These are phyloP conservation scores for Tetrahymena borealis DNA, from an alignment of 73 alveolate species.

Conservation along the genomic window DNA sequence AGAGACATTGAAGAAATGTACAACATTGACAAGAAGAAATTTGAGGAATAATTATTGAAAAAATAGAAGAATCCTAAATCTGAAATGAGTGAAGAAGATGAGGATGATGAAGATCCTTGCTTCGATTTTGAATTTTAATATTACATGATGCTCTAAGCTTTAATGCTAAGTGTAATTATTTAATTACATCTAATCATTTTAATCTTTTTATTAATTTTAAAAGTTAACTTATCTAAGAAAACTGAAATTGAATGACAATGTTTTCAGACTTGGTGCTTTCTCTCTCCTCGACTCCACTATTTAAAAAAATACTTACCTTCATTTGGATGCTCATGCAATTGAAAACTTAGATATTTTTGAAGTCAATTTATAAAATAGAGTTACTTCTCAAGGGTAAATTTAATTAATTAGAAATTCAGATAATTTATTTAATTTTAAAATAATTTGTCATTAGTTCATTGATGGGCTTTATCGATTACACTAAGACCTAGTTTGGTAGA, in stretches of 20 bases:
- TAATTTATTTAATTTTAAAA: slow-evolving; percentile 42
- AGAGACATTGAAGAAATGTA: not conserved
- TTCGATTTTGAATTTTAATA: not conserved
- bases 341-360: slow-evolving; percentile 69
- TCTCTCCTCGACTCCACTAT: slow-evolving; percentile 7
- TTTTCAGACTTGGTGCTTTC: slow-evolving; percentile 26
- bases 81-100: not conserved
- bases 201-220: not conserved
- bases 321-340: slow-evolving; percentile 62
- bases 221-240: slow-evolving; percentile 14
- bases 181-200: not conserved
- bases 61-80: not conserved
- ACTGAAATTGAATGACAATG: slow-evolving; percentile 1
- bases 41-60: not conserved
- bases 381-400: slow-evolving; percentile 19
- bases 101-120: not conserved
- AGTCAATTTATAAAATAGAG: slow-evolving; percentile 49
- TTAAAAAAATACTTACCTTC: not conserved
- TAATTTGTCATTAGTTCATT: slow-evolving; percentile 45
- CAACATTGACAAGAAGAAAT: not conserved
- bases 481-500: slow-evolving; percentile 62
- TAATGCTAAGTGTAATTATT: not conserved
- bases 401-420: not conserved
- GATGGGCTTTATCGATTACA: slow-evolving; percentile 44
- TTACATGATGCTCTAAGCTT: not conserved